Evolutionary conservation across 768 basidiomycete genomes (phyloP), one percentile per base, ranked within the genome.

Genomic region (Dioszegia crocea): DNA sequence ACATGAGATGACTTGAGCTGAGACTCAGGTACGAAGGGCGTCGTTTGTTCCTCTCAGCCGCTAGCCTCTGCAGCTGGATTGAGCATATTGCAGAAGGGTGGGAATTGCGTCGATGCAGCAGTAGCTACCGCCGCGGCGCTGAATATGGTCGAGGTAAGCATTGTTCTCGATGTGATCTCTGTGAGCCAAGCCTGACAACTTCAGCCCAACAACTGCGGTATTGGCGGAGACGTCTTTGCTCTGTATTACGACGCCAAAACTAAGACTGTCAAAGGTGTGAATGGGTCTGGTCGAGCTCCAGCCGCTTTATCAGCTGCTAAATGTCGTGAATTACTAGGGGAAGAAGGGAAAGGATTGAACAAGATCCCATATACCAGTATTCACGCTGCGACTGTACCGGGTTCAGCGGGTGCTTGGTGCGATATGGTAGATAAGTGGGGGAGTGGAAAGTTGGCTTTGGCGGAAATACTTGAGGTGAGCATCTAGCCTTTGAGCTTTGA

Each of bases 31-130:
- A 87, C 78, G 17, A 90, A 89, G 74, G 88, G 91, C 3, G 78
- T 93, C 39, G 88, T 93, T 2, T 83, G 89, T 10, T 87, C 86
- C 33, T 88, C 88, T 14, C 92, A 96, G 71, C 89, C 92, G 46
- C 81, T 94, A 17, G 92, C 92, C 1, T 85, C 86, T 4, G 86
- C 88, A 71, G 91, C 88, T 23, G 92, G 91, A 0, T 77, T 94
- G 23, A 89, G 91, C 74, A 87, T 97, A 62, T 80, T 97, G 19
- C 80, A 84, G 46, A 86, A 84, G 71, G 92, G 92, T 10, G 92
- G 92, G 47, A 96, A 97, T 78, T 91, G 91, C 88, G 88, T 87
- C 57, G 89, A 92, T 78, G 89, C 90, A 33, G 91, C 92, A 11
- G 91, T 94, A 19, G 92, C 92, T n/a, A 86, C 84, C 4, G 87